Conservation (phyloP, 116 monocot genomes). For the Dioscorea cayenensis region DNA sequence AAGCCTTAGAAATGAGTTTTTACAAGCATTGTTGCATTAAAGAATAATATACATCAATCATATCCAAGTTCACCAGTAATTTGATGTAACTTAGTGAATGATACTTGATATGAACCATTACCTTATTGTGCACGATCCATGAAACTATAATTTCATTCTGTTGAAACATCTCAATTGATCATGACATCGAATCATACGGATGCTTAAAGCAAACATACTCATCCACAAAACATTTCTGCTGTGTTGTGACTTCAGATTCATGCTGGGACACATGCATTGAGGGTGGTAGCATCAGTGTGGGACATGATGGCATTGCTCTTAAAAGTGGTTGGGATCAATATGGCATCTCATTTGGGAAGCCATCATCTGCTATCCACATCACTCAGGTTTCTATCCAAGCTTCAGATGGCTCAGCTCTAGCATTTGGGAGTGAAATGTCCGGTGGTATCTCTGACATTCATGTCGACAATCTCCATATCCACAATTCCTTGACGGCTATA, state of each 20-base stretch:
- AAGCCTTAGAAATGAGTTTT: too few species aligned
- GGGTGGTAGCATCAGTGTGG: constrained; percentile 47
- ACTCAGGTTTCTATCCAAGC: constrained; percentile 35
- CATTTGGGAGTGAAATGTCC: constrained; percentile 91
- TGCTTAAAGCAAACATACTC: not conserved
- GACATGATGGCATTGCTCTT: constrained; percentile 65
- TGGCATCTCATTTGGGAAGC: constrained; percentile 58
- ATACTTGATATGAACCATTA: not conserved
- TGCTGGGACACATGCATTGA: constrained; percentile 67
- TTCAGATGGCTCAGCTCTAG: constrained; percentile 54
- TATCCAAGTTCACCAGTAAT: too few species aligned
- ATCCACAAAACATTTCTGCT: not conserved
- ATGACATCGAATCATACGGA: not conserved
- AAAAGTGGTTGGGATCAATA: constrained; percentile 95
- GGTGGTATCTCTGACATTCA: constrained; percentile 70
- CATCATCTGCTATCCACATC: constrained; percentile 53
- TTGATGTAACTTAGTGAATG: not conserved
- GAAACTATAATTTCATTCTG: not conserved
- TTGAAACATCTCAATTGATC: not conserved
- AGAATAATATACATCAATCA: too few species aligned
- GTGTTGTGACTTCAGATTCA: constrained; percentile 52
- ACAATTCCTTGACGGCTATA: constrained; percentile 47
- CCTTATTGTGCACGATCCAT: not conserved
- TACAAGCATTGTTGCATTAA: too few species aligned
- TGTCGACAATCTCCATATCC: constrained; percentile 33